Evolutionary conservation across 306 rosid species (phyloP), one percentile per base, ranked within the genome.

Genomic region (Senna siamea): DNA sequence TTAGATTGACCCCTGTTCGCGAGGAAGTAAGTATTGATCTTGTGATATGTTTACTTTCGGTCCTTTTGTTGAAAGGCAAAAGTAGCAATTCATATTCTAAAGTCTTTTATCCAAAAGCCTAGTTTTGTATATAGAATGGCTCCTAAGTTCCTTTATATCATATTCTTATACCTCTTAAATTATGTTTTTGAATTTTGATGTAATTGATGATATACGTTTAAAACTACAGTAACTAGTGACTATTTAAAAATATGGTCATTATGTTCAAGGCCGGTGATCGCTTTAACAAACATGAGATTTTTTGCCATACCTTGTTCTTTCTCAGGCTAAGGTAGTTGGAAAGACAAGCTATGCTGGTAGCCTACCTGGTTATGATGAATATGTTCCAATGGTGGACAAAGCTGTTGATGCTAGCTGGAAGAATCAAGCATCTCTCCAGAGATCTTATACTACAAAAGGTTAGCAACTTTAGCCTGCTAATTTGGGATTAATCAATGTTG

Each of bases 341-440:
- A 94, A 88, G 86, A 68, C 88, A 81, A 86, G 81, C 75, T 85
- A 74, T 62, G 81, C 86, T 4, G 80, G 80, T 73, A 86, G 40
- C 78, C 82, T 94, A 71, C 54, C 93, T 14, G 97, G 96, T 56
- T 94, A 92, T 76, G 96, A 94, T 85, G 99, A 94, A 76, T 94
- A 89, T 57, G 87, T 92, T 75, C 99, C 99, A 59, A 92, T 94
- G 92, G 97, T 94, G 40, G 99, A 94, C 89, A 94, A 92, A 83
- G 87, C 99, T 41, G 99, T 94, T 46, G 99, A 94, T 80, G 83
- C 88, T 80, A 63, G 66, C 73, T 92, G 95, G 97, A 94, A 92
- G 92, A 88, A 82, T 81, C 90, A 85, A 69, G 71, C 76, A 57
- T 79, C 89, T 43, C 76, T 84, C 3, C 96, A 85, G 80, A 82